Evolutionary conservation across 495 filamentous ascomycete species (phyloP), one percentile per base, ranked within the genome.

Genomic region (Talaromyces liani): DNA sequence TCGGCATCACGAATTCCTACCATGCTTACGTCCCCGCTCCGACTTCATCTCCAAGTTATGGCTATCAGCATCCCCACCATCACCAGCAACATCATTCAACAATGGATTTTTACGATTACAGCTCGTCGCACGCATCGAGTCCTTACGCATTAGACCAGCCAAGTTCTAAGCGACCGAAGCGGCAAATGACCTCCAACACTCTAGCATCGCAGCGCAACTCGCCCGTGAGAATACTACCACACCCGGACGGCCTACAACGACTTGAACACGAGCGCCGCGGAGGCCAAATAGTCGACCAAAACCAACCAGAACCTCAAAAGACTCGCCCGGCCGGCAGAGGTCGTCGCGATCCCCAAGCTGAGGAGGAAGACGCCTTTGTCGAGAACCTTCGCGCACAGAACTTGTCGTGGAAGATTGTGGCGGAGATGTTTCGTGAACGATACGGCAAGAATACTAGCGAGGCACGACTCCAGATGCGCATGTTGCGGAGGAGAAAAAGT

Each of bases 401-500:
- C 54, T 74, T 87, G 9, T 80, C 87, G 6, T 91, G 88, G 88
- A 91, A 88, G 67, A 79, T 82, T 66, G 86, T 91, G 61, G 85
- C 86, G 1, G 76, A 80, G 22, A 81, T 82, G 65, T 91, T 88
- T 72, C 80, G 81, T 25, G 82, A 84, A 36, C 82, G 79, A 27
- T 83, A 84, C 65, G 79, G 86, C 55, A 87, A 88, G 63, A 82
- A 83, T 65, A 87, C 85, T 60, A 78, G 87, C 51, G 86, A 90
- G 60, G 85, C 88, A 3, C 83, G 87, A 4, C 73, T 91, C 55
- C 88, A 91, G 73, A 91, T 91, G 88, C 83, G 88, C 16, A 84
- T 87, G 69, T 82, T 86, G 64, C 79, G 88, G 25, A 77, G 89
- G 45, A 82, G 85, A 49, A 87, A 88, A 70, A 82, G 86, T 59